These are phyloP conservation scores for Blumeriella jaapii DNA, from an alignment of 2,329 filamentous ascomycete genomes.

Conservation along the genomic window DNA sequence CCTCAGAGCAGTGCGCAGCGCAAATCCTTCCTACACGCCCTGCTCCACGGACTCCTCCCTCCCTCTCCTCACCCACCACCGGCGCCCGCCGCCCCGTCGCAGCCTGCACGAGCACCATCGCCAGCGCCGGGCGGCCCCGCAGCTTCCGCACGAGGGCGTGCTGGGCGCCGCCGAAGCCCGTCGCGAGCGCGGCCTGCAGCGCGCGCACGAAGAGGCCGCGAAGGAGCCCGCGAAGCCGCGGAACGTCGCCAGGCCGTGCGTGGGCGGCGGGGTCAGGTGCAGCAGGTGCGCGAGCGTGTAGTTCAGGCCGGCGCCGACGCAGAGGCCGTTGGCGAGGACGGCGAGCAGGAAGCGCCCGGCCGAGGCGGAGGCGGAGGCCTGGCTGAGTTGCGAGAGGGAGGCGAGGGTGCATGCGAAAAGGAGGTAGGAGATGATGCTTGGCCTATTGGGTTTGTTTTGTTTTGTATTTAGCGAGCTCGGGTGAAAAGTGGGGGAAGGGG, in stretches of 20 bases:
- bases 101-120: conserved; percentile 42
- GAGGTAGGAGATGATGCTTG: conserved; percentile 46
- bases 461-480: conserved; percentile 2
- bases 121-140: conserved; percentile 46
- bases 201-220: conserved; percentile 37
- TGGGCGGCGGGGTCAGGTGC: conserved; percentile 53
- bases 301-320: conserved; percentile 62
- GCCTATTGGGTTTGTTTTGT: conserved; percentile 28
- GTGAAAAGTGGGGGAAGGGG: not conserved
- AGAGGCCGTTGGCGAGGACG: conserved; percentile 60
- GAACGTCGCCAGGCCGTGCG: conserved; percentile 69
- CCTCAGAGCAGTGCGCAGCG: no score
- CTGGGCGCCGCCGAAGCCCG: conserved; percentile 26
- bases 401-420: conserved; percentile 52
- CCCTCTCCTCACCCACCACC: conserved; percentile 13
- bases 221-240: conserved; percentile 74
- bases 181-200: conserved; percentile 23
- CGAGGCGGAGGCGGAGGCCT: conserved; percentile 35
- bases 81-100: conserved; percentile 41
- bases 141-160: conserved; percentile 40
- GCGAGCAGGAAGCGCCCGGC: conserved; percentile 43
- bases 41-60: conserved; percentile 3
- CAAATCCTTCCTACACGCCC: no score
- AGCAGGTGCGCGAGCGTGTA: conserved; percentile 73
- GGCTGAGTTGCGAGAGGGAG: conserved; percentile 42